A percentile compares a stretch with the other conserved stretches of the same genome.
Conservation (phyloP, 495 filamentous ascomycete species). For the Neurospora cerealis region DNA sequence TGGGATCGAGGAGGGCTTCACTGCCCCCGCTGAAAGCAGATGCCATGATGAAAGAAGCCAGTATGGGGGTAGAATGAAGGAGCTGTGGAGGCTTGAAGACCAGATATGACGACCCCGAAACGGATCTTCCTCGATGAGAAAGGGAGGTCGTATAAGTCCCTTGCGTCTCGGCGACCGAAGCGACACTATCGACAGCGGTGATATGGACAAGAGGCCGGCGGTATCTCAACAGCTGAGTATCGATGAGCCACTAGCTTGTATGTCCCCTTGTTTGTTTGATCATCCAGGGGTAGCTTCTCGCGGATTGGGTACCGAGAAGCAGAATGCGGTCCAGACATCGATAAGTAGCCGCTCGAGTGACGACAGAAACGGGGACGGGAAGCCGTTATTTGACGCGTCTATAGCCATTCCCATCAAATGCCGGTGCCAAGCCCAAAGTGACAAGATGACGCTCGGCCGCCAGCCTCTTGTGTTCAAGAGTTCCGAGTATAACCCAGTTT, state of each 20-base stretch:
- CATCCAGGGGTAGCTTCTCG: neutral
- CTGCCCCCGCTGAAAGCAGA: conserved; percentile 10
- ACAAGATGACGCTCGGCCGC: neutral
- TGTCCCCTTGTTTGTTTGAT: neutral
- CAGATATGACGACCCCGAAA: neutral
- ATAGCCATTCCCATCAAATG: neutral
- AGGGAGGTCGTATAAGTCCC: neutral
- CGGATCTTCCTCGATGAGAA: neutral
- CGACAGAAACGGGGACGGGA: neutral
- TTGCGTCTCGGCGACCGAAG: neutral
- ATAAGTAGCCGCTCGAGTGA: neutral
- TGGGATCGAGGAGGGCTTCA: conserved; percentile 10
- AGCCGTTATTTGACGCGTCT: neutral
- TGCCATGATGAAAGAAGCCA: conserved; percentile 20
- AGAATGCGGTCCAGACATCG: neutral
- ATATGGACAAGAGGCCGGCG: neutral
- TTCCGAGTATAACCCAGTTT: neutral
- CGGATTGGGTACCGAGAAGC: neutral
- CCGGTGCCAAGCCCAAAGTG: neutral
- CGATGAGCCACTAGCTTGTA: neutral
- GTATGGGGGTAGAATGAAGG: neutral
- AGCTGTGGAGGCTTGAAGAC: neutral
- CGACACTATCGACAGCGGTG: neutral
- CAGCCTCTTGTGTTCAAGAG: neutral
- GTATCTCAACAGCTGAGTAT: neutral